Evolutionary conservation across 1,139 yeast genomes (phyloP), one percentile per base, ranked within the genome.

Genomic region (Pichia sp.): DNA sequence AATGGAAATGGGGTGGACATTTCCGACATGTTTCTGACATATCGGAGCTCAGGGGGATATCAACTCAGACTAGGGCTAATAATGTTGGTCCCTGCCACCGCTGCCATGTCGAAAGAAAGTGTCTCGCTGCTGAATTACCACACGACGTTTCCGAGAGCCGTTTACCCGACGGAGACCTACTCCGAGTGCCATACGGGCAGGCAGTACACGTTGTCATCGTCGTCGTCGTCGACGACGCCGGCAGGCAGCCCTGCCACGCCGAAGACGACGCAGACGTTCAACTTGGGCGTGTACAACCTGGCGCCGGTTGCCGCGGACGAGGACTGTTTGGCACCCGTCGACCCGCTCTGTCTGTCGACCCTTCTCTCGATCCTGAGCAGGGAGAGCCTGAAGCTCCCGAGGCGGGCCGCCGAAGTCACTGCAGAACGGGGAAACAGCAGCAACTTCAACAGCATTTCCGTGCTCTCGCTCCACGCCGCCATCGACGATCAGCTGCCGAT

Each of bases 241-340:
- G 23, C 30, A 19, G 23, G 23, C 23, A 3, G 23, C 23, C 3
- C 23, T 19, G 23, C 23, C 23, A 19, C 23, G 23, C 23, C 23
- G 23, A 19, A 19, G 3, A 50, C 34, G 5, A 23, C 49, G 10
- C 10, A 15, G 40, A 36, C 45, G 26, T 75, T 77, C 64, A 70
- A 70, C n/a, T 61, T 79, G 8, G 81, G 78, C 1, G 78, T 77
- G 1, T 76, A 74, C 61, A 75, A 73, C 59, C 65, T 75, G 3
- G 54, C 62, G 15, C 65, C 71, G 10, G 10, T 45, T 11, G 15
- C 61, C 68, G 1, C 61, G 58, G 8, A 40, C 23, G 34, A 8
- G 10, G 34, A 41, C 4, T 44, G 16, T 8, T 53, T 66, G 13
- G 57, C 75, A 0, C 80, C 82, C 5, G 67, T 75, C 0, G 83